A percentile compares a stretch with the other conserved stretches of the same genome.
These are phyloP conservation scores for Kluyveromyces sp. DNA, from an alignment of 1,139 yeast genomes.

Conservation along the genomic window DNA sequence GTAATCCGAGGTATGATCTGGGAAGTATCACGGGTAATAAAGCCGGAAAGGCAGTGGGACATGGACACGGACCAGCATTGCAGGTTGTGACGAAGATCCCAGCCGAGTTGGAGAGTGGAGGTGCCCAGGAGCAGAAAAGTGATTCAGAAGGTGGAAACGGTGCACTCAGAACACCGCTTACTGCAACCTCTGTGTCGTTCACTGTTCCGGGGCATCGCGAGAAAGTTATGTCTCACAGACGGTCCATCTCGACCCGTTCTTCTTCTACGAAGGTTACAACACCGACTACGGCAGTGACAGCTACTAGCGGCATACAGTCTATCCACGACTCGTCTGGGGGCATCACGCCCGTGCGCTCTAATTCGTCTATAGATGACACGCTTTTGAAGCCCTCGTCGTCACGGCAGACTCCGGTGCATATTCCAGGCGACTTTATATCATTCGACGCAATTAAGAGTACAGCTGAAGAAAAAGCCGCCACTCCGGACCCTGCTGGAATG, in stretches of 20 bases:
- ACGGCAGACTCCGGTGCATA: conserved; percentile 30
- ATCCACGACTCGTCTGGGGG: not conserved
- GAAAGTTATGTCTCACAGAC: conserved; percentile 32
- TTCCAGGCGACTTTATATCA: conserved; percentile 33
- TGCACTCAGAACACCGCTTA: conserved; percentile 1
- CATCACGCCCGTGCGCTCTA: conserved; percentile 7
- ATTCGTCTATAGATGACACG: conserved; percentile 7
- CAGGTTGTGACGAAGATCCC: not conserved
- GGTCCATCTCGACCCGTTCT: conserved; percentile 39
- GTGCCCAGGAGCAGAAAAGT: not conserved
- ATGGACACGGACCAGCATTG: not conserved
- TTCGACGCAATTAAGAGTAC: conserved; percentile 14
- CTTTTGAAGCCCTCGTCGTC: conserved; percentile 9
- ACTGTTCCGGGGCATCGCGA: conserved; percentile 21
- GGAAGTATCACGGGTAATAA: too few relatives aligned
- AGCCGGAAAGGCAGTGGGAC: too few relatives aligned
- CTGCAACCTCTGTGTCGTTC: conserved; percentile 25
- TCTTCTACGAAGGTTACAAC: conserved; percentile 16
- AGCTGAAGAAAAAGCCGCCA: not conserved
- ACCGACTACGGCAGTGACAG: conserved; percentile 7
- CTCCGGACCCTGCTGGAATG: not conserved
- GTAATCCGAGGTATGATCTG: conserved; percentile 10
- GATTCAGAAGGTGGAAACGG: not conserved
- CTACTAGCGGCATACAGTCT: conserved; percentile 1
- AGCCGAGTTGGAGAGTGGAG: not conserved